Evolutionary conservation across 805 yeast genomes (phyloP).

Genomic region (Candida cerambycidarum): DNA sequence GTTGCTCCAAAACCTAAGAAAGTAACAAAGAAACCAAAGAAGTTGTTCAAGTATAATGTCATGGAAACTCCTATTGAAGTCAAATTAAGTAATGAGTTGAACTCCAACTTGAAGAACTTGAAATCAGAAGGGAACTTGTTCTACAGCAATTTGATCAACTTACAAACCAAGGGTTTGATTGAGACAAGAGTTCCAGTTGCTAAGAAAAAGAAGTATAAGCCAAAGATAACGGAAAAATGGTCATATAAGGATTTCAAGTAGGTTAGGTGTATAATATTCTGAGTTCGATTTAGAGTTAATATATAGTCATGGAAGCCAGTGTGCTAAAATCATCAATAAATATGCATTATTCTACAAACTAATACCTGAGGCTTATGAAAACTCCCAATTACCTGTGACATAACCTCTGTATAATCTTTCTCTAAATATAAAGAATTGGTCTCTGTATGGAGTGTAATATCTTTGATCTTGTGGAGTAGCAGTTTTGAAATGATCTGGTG

Average conservation of each 20-base stretch:
- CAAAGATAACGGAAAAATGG: conserved; percentile 88
- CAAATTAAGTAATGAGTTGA: conserved; percentile 84
- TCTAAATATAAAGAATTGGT: conserved; percentile 46
- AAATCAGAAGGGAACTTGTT: conserved; percentile 89
- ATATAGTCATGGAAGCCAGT: no score
- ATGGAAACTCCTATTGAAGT: conserved; percentile 59
- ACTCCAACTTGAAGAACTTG: conserved; percentile 77
- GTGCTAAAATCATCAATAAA: no score
- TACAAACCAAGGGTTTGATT: conserved; percentile 83
- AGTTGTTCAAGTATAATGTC: conserved; percentile 44
- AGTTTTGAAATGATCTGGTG: conserved; percentile 79
- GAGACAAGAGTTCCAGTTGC: conserved; percentile 78
- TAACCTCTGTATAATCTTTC: conserved; percentile 49
- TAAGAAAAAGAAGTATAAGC: conserved; percentile 65
- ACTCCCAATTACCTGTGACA: conserved; percentile 46
- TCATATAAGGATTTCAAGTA: conserved; percentile 84
- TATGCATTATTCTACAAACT: not conserved
- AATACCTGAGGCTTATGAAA: conserved; percentile 15
- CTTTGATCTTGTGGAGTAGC: conserved; percentile 29
- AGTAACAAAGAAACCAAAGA: conserved; percentile 28
- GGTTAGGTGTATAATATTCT: conserved; percentile 1
- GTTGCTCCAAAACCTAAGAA: conserved; percentile 17
- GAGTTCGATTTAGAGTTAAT: not conserved
- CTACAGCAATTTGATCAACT: conserved; percentile 74
- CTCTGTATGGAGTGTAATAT: conserved; percentile 49